A percentile compares a stretch with the other conserved stretches of the same genome.
These are phyloP conservation scores for Helianthus tuberosus DNA, from an alignment of 129 eudicot genomes.

Conservation along the genomic window DNA sequence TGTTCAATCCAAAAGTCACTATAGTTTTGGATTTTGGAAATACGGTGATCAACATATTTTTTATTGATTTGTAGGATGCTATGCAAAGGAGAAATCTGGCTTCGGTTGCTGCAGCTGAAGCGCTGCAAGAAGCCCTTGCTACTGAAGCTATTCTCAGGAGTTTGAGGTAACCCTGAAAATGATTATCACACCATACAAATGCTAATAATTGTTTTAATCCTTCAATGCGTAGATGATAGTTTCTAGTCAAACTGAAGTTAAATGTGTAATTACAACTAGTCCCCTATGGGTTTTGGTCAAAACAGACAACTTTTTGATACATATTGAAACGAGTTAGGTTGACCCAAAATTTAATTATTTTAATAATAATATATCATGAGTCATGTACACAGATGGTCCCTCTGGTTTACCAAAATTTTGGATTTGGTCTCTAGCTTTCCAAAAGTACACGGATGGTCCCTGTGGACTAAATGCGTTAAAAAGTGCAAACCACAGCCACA, in stretches of 20 bases:
- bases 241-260: background rate
- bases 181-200: background rate
- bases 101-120: slow-evolving; percentile 95
- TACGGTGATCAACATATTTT: background rate
- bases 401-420: no score
- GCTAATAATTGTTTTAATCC: background rate
- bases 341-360: background rate
- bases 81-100: slow-evolving; percentile 82
- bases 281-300: background rate
- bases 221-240: background rate
- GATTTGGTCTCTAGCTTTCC: no score
- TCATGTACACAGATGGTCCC: no score
- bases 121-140: slow-evolving; percentile 86
- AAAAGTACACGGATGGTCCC: no score
- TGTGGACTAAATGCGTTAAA: no score
- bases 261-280: background rate
- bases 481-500: no score
- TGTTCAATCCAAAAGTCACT: background rate
- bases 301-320: background rate
- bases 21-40: background rate
- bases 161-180: slow-evolving; percentile 58
- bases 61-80: slow-evolving; percentile 63
- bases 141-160: slow-evolving; percentile 84
- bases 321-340: background rate
- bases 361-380: no score